Conservation (phyloP, 805 yeast species). For the Starmerella bacillaris region DNA sequence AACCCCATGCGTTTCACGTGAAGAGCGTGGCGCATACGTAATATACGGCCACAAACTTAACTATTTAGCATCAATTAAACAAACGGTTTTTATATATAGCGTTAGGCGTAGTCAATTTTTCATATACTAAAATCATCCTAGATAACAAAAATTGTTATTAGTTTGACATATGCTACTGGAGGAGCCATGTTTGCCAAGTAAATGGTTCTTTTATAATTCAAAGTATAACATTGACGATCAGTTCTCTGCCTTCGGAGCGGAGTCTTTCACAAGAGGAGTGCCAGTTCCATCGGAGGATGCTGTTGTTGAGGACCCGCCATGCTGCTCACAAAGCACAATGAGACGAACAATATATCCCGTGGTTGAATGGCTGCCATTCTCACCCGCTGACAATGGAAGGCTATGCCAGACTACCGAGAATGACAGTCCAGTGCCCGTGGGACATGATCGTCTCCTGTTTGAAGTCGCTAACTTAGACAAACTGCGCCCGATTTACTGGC, state of each 20-base stretch:
- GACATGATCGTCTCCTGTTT: constrained; percentile 20
- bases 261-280: constrained; percentile 1
- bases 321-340: constrained; percentile 17
- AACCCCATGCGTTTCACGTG: no score
- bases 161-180: no score
- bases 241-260: constrained; percentile 6
- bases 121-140: no score
- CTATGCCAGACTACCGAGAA: constrained; percentile 12
- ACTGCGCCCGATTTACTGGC: constrained; percentile 27
- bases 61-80: no score
- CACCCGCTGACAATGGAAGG: constrained; percentile 22
- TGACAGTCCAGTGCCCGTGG: constrained; percentile 18
- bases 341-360: constrained; percentile 18
- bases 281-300: background rate
- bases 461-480: constrained; percentile 13
- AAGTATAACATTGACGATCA: constrained; percentile 15
- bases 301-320: constrained; percentile 2
- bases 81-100: no score
- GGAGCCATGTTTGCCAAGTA: constrained; percentile 2
- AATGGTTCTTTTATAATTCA: constrained; percentile 16
- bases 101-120: no score
- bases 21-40: no score
- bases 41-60: no score
- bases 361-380: constrained; percentile 25
- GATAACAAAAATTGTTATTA: no score